Percentiles rank a stretch among this genome's conserved stretches.
Conservation (phyloP, 2,329 filamentous ascomycete species). For the Exophiala aquamarina region DNA sequence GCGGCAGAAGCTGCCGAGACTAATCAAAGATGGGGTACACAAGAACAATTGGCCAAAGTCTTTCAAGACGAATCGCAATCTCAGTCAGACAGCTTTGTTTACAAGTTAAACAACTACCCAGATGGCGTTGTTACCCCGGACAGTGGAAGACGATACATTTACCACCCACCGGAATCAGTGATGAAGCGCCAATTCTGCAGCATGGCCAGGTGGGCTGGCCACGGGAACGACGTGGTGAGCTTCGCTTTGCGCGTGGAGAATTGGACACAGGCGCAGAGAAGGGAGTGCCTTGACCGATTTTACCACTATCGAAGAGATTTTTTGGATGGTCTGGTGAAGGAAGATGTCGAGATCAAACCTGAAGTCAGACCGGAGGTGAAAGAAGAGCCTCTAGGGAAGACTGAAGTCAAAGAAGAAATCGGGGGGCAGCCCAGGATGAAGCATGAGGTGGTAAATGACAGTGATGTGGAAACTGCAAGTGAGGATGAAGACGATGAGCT, state of each 20-base stretch:
- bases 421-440: too few relatives aligned
- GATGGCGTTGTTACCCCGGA: slow-evolving; percentile 27
- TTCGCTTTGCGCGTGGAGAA: slow-evolving; percentile 89
- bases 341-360: neutral
- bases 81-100: neutral
- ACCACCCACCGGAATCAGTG: slow-evolving; percentile 73
- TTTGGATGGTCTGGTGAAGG: slow-evolving; percentile 32
- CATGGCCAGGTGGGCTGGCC: slow-evolving; percentile 80
- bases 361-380: neutral
- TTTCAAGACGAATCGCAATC: slow-evolving; percentile 24
- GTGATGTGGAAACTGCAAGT: slow-evolving; percentile 8
- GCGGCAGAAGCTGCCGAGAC: slow-evolving; percentile 55
- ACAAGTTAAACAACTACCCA: slow-evolving; percentile 5
- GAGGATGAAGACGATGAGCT: slow-evolving; percentile 21
- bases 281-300: slow-evolving; percentile 76
- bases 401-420: slow-evolving; percentile 3
- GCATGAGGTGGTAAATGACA: neutral
- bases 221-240: slow-evolving; percentile 66
- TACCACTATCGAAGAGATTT: slow-evolving; percentile 67
- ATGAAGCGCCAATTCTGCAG: slow-evolving; percentile 82
- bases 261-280: slow-evolving; percentile 81
- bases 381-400: slow-evolving; percentile 3
- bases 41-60: slow-evolving; percentile 23
- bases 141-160: slow-evolving; percentile 55
- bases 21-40: slow-evolving; percentile 9